These are phyloP conservation scores for Carex arenaria DNA, from an alignment of 202 grass and related monocot genomes.

Conservation along the genomic window DNA sequence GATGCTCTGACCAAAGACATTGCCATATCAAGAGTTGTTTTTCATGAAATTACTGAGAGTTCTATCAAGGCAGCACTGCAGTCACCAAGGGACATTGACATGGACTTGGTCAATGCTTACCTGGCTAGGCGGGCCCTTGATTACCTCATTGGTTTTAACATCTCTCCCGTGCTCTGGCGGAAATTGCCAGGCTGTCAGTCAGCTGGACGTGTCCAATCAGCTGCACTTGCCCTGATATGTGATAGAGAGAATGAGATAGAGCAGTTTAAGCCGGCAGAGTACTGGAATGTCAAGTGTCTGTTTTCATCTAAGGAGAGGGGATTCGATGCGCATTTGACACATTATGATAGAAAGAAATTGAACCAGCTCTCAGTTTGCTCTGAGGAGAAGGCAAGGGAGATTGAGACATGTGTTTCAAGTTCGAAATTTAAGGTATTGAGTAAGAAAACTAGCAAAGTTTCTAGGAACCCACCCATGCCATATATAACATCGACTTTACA, in stretches of 20 bases:
- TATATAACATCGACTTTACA: constrained; percentile 98
- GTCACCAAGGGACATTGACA: constrained; percentile 73
- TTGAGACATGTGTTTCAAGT: constrained; percentile 53
- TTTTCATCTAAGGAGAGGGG: constrained; percentile 40
- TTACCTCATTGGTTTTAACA: constrained; percentile 97
- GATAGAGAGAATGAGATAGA: constrained; percentile 90
- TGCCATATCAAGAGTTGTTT: constrained; percentile 78
- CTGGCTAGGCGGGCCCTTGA: constrained; percentile 90
- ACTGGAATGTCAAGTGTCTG: constrained; percentile 62
- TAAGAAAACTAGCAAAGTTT: constrained; percentile 64
- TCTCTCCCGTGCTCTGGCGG: constrained; percentile 91
- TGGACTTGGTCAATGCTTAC: constrained; percentile 98
- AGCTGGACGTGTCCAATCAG: constrained; percentile 94
- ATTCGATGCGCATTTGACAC: constrained; percentile 55
- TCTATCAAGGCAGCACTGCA: constrained; percentile 76
- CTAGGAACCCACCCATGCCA: constrained; percentile 76
- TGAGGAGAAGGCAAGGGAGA: constrained; percentile 46
- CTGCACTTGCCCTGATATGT: constrained; percentile 84
- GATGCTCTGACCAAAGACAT: constrained; percentile 48
- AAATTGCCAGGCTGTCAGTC: constrained; percentile 94
- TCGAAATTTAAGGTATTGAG: constrained; percentile 66
- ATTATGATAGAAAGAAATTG: constrained; percentile 71
- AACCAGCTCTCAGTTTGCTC: constrained; percentile 70
- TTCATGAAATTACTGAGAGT: constrained; percentile 91
- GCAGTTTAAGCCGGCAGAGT: constrained; percentile 71